Evolutionary conservation across 371 early-diverging fungal genomes (phyloP), one percentile per base, ranked within the genome.

Genomic region (Nematocida parisii): DNA sequence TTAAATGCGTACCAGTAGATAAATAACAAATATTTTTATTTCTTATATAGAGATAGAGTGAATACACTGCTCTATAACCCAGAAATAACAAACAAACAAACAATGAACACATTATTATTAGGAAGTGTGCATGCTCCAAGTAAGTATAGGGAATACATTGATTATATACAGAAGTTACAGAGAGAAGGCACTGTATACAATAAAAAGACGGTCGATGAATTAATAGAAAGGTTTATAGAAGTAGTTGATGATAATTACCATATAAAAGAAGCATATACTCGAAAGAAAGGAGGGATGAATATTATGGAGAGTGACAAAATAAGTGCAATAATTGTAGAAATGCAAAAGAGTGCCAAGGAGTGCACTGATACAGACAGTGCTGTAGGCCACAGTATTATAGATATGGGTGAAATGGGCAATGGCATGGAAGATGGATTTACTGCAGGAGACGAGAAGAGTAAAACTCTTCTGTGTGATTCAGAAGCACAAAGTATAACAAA

Each of bases 211-310:
- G 80, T 77, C 9, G 80, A 77, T 56, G 61, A 22, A 7, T 42
- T 77, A 60, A 57, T 77, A 22, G 70, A 56, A n/a, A 33, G 71
- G 44, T 70, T 77, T 67, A 68, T 77, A 24, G 80, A 77, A 33
- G 57, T 77, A 33, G 71, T 66, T 13, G 66, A 77, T 50, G 80
- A 77, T 40, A 77, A 77, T 39, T 46, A 58, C 46, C 71, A 70
- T 45, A 77, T 77, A 15, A 67, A 70, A 71, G 80, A 77, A 22
- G 33, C 33, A n/a, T 58, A 57, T 42, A 66, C 57, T 5, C 44
- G 68, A 70, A 77, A 62, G 42, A 20, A 27, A 27, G 50, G 52
- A 50, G 52, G 18, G 52, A 33, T n/a, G n/a, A 27, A 54, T 67
- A 11, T 5, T 24, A 20, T 22, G 15, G 33, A 24, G 9, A 27